phyloP scores from a whole-genome alignment of 192 early-diverging fungal genomes.

The Linnemannia zychae region DNA sequence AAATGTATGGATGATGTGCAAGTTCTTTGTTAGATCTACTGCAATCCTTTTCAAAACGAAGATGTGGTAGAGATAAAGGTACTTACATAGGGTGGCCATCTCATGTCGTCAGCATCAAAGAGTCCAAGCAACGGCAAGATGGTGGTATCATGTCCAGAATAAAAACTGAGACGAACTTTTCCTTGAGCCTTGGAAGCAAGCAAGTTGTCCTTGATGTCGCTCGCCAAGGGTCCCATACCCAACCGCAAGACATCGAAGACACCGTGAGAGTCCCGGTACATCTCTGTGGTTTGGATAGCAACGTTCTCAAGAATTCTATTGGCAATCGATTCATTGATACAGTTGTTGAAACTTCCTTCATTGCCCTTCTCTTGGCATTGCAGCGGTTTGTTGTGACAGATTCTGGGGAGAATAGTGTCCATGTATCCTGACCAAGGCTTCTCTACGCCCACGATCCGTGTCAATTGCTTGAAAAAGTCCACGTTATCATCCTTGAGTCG shows the following conservation, averaged over 20 bases:
- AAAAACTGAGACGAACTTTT: slow-evolving; percentile 22
- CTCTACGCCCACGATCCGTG: slow-evolving; percentile 21
- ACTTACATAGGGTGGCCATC: slow-evolving; percentile 55
- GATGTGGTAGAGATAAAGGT: background rate
- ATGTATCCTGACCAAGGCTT: slow-evolving; percentile 41
- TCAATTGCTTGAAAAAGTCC: slow-evolving; percentile 20
- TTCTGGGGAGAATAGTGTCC: slow-evolving; percentile 46
- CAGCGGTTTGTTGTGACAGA: slow-evolving; percentile 34
- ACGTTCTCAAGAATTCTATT: slow-evolving; percentile 31
- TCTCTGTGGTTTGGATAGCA: slow-evolving; percentile 20
- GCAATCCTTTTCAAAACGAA: background rate
- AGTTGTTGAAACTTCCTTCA: background rate
- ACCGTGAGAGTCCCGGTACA: slow-evolving; percentile 23
- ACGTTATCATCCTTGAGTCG: slow-evolving; percentile 24
- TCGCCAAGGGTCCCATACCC: slow-evolving; percentile 41
- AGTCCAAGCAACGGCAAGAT: slow-evolving; percentile 40
- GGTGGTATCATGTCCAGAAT: slow-evolving; percentile 52
- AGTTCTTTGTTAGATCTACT: background rate
- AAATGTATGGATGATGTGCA: background rate
- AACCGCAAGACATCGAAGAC: slow-evolving; percentile 37
- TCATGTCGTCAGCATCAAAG: slow-evolving; percentile 26
- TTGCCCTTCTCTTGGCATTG: slow-evolving; percentile 18
- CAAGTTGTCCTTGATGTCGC: slow-evolving; percentile 41
- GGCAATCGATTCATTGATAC: slow-evolving; percentile 12
- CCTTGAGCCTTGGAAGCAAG: slow-evolving; percentile 20